Evolutionary conservation across 2,329 filamentous ascomycete genomes (phyloP), one percentile per base, ranked within the genome.

Genomic region (Trichoderma aggressivum): DNA sequence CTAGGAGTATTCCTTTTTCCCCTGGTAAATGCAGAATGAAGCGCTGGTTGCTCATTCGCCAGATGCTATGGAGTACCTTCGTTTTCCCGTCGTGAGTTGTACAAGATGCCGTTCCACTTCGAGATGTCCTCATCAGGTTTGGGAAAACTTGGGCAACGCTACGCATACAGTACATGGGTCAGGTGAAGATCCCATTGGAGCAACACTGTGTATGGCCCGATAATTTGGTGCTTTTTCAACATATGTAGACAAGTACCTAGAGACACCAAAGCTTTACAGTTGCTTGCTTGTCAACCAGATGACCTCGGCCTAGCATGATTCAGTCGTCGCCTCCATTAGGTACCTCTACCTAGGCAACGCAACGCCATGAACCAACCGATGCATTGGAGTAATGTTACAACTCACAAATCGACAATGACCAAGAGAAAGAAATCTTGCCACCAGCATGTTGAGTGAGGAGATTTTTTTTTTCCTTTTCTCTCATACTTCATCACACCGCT

Each of bases 401-500:
- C 56, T 59, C 56, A 59, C 18, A 59, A 59, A 32, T 21, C 28
- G 56, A 32, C 56, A 59, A 7, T 32, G n/a, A 21, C 43, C 43
- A 32, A 32, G 28, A 14, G 21, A n/a, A n/a, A 59, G 14, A 12
- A 34, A 12, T 59, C 56, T 59, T 59, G 56, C 56, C 56, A 59
- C 56, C 30, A 34, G 7, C n/a, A 34, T 32, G 10, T 6, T n/a
- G 10, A 59, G 26, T 59, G 28, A 59, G 6, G n/a, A n/a, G 21
- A 32, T 21, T 34, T 32, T 11, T 32, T 58, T n/a, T n/a, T n/a
- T n/a, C n/a, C n/a, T 28, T 7, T 10, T 6, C 43, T 56, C 47
- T 32, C 63, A 36, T 21, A 21, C 63, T 39, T 14, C 50, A 70
- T 53, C 66, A 70, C 66, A 70, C 66, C 66, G 66, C 66, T 70